These are phyloP conservation scores for Cardiosporidium cionae DNA, from an alignment of 169 alveolate genomes.

Conservation along the genomic window DNA sequence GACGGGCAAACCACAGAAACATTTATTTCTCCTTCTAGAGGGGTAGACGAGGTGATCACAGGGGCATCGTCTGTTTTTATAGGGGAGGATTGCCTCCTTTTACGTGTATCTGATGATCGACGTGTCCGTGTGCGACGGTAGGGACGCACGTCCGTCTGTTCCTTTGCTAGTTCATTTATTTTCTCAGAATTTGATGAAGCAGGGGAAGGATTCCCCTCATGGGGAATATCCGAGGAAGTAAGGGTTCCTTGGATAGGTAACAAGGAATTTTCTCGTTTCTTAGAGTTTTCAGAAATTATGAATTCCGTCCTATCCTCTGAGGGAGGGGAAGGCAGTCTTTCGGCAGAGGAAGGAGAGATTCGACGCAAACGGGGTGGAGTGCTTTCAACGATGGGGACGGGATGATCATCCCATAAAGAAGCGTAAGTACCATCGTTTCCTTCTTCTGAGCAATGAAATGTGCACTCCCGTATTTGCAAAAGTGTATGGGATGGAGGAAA, in stretches of 20 bases:
- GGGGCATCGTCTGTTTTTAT: background rate
- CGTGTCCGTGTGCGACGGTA: background rate
- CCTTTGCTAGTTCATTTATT: too few relatives aligned
- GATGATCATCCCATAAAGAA: background rate
- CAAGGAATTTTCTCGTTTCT: background rate
- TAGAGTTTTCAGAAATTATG: background rate
- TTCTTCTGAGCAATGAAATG: background rate
- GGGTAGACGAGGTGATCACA: background rate
- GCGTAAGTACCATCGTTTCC: background rate
- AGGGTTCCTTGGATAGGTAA: too few relatives aligned
- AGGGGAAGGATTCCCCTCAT: too few relatives aligned
- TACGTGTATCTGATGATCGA: background rate
- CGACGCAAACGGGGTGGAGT: background rate
- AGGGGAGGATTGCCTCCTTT: background rate
- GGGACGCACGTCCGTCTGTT: background rate
- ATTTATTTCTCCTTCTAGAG: background rate
- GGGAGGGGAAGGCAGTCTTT: background rate
- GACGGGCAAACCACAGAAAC: background rate
- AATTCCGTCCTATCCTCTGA: background rate
- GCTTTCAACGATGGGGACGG: background rate
- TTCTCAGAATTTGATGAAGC: too few relatives aligned
- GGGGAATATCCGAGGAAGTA: too few relatives aligned
- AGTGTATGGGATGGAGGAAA: background rate
- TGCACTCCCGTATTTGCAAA: conserved; percentile 6
- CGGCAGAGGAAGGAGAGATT: background rate